Evolutionary conservation across 192 early-diverging fungal species (phyloP).

Genomic region (Glomus cerebriforme): DNA sequence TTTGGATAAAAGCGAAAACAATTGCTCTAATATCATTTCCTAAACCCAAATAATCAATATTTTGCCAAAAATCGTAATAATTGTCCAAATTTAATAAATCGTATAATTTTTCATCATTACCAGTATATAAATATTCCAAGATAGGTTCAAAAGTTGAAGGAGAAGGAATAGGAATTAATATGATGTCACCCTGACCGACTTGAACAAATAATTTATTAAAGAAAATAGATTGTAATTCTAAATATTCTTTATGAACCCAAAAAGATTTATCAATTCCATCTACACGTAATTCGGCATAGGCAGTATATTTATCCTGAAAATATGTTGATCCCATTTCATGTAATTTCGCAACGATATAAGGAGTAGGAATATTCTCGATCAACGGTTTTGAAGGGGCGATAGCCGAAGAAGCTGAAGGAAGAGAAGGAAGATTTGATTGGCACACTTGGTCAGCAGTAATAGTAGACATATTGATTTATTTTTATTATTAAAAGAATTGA

Average conservation of each 20-base stretch:
- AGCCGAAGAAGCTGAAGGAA: too few relatives aligned
- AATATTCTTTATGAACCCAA: constrained; percentile 19
- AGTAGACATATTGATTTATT: too few relatives aligned
- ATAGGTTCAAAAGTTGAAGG: background rate
- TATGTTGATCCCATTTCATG: background rate
- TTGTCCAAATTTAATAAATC: too few relatives aligned
- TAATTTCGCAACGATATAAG: background rate
- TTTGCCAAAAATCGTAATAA: too few relatives aligned
- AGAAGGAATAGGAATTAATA: background rate
- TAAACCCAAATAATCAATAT: too few relatives aligned
- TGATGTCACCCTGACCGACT: background rate
- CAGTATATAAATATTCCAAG: too few relatives aligned
- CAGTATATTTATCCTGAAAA: background rate
- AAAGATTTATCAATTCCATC: constrained; percentile 12
- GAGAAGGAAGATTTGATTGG: too few relatives aligned
- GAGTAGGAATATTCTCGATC: background rate
- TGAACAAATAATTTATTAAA: background rate
- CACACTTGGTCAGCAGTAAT: too few relatives aligned
- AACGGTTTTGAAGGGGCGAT: background rate
- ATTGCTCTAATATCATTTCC: too few relatives aligned
- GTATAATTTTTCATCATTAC: too few relatives aligned
- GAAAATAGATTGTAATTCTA: constrained; percentile 5
- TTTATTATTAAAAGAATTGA: too few relatives aligned
- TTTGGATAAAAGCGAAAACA: too few relatives aligned
- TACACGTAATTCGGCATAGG: background rate